Conservation (phyloP, 768 basidiomycete genomes). For the Pisolithus marmoratus region DNA sequence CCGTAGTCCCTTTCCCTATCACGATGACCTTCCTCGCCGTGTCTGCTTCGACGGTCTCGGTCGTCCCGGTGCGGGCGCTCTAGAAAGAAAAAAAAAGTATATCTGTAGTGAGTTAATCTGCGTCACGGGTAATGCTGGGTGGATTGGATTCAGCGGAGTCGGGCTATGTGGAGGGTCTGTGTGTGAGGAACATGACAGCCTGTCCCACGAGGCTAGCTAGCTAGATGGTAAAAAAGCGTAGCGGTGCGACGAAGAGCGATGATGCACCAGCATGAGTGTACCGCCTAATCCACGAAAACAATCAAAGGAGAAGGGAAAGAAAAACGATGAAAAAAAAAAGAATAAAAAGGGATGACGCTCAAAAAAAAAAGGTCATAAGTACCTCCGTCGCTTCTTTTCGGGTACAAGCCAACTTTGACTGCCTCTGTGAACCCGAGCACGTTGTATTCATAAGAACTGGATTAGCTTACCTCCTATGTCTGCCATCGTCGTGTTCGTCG, state of each 20-base stretch:
- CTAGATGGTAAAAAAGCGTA: slow-evolving; percentile 41
- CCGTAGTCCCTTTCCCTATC: not conserved
- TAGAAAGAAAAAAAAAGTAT: slow-evolving; percentile 40
- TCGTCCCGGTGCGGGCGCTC: slow-evolving; percentile 63
- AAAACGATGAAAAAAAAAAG: slow-evolving; percentile 31
- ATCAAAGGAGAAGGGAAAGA: slow-evolving; percentile 31
- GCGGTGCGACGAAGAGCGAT: slow-evolving; percentile 37
- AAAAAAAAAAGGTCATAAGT: slow-evolving; percentile 30
- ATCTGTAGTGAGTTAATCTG: slow-evolving; percentile 47
- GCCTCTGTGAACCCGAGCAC: slow-evolving; percentile 23
- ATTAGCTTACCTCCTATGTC: slow-evolving; percentile 53
- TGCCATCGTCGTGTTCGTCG: slow-evolving; percentile 29
- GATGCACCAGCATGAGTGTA: slow-evolving; percentile 57
- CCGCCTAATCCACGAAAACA: not conserved
- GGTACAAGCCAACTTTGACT: slow-evolving; percentile 25
- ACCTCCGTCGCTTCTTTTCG: slow-evolving; percentile 28
- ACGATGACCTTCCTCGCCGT: slow-evolving; percentile 39
- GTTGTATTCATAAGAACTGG: slow-evolving; percentile 6
- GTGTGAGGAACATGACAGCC: not conserved
- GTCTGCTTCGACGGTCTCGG: slow-evolving; percentile 55
- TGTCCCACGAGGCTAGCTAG: slow-evolving; percentile 51
- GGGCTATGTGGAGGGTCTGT: slow-evolving; percentile 26
- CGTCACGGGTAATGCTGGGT: slow-evolving; percentile 28
- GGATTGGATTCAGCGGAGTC: slow-evolving; percentile 32
- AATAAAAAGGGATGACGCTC: not conserved